phyloP scores from a whole-genome alignment of 139 green algal genomes.

The Coelastrella sp. region DNA sequence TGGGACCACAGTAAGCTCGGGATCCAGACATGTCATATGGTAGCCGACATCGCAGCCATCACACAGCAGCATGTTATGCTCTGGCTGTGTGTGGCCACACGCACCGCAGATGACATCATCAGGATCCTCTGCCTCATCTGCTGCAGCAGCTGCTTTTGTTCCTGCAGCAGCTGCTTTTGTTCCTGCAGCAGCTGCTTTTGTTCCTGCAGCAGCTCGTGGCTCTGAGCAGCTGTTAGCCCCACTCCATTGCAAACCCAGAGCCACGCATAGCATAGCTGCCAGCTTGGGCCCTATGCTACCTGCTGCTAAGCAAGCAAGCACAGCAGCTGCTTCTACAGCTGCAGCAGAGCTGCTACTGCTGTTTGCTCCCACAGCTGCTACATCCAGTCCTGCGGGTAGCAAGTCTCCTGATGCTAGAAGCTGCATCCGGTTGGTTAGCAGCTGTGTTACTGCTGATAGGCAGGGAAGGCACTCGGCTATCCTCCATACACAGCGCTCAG shows the following conservation, averaged over 20 bases:
- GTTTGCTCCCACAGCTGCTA: not conserved
- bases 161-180: too few species aligned
- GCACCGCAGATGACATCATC: slow-evolving; percentile 32
- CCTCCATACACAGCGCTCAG: slow-evolving; percentile 49
- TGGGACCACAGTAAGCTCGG: slow-evolving; percentile 46
- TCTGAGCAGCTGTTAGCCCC: not conserved
- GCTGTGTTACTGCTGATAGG: slow-evolving; percentile 45
- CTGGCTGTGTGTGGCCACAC: slow-evolving; percentile 49
- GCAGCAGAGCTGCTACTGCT: not conserved
- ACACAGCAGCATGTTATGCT: slow-evolving; percentile 66
- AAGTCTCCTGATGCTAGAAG: slow-evolving; percentile 47
- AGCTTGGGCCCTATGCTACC: slow-evolving; percentile 52
- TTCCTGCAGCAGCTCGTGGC: too few species aligned
- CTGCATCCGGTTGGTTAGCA: slow-evolving; percentile 48
- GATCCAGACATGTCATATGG: slow-evolving; percentile 64
- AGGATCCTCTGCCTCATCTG: too few species aligned
- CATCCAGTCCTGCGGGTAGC: not conserved
- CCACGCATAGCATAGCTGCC: slow-evolving; percentile 49
- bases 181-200: too few species aligned
- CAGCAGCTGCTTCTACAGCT: not conserved
- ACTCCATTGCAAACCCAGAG: slow-evolving; percentile 44
- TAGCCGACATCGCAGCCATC: slow-evolving; percentile 67
- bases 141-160: too few species aligned
- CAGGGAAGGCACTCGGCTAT: slow-evolving; percentile 58
- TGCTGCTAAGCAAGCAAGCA: slow-evolving; percentile 49